These are phyloP conservation scores for Alternaria novae-zelandiae DNA, from an alignment of 2,329 filamentous ascomycete genomes.

Conservation along the genomic window DNA sequence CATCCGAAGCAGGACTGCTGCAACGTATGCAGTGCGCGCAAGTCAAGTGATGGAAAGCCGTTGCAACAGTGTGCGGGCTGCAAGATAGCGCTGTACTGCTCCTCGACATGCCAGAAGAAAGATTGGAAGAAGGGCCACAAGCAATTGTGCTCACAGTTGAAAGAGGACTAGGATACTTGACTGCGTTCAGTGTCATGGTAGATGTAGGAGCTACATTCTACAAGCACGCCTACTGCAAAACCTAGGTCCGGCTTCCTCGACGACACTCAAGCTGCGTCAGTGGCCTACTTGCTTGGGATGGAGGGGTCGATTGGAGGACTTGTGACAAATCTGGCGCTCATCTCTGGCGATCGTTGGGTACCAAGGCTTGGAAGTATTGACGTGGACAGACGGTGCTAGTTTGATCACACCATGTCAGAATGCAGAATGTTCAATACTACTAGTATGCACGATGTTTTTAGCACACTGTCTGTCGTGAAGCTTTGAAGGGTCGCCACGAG, in stretches of 20 bases:
- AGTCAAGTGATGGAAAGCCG: too few relatives aligned
- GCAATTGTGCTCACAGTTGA: neutral
- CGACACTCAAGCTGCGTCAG: neutral
- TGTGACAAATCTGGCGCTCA: constrained; percentile 60
- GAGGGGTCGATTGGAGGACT: neutral
- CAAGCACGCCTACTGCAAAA: neutral
- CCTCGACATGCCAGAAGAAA: too few relatives aligned
- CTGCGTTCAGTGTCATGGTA: neutral
- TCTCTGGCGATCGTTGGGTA: constrained; percentile 60
- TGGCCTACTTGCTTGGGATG: neutral
- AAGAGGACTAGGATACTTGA: neutral
- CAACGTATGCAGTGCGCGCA: too few relatives aligned
- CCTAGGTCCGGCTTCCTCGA: neutral
- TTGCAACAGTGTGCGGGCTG: too few relatives aligned
- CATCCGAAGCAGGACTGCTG: too few relatives aligned
- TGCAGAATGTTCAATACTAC: neutral
- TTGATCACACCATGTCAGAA: neutral
- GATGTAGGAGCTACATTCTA: neutral
- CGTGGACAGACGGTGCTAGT: neutral
- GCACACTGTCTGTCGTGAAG: neutral
- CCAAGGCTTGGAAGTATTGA: neutral
- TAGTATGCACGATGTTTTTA: neutral
- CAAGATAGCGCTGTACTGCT: too few relatives aligned
- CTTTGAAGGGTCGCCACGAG: neutral
- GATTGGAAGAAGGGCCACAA: neutral